Conservation (phyloP, 169 alveolate genomes). For the Cryptosporidium parvum region DNA sequence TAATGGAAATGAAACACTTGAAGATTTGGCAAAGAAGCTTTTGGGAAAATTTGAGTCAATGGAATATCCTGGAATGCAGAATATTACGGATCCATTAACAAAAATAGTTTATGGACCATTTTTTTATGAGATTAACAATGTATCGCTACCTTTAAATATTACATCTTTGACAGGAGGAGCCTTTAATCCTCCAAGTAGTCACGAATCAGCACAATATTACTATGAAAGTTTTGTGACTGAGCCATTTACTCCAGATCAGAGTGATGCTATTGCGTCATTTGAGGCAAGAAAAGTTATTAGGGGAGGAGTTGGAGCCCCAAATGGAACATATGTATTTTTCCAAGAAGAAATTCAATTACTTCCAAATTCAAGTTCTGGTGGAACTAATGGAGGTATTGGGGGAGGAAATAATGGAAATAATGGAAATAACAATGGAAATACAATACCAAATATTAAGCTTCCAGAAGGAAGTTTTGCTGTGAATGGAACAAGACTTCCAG, state of each 20-base stretch:
- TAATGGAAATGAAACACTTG: conserved; percentile 26
- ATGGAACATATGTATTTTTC: conserved; percentile 66
- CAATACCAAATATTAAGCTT: conserved; percentile 24
- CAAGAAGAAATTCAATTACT: conserved; percentile 70
- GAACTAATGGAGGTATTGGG: neutral
- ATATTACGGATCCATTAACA: conserved; percentile 48
- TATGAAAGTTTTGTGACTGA: conserved; percentile 72
- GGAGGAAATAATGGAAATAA: conserved; percentile 4
- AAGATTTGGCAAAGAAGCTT: conserved; percentile 39
- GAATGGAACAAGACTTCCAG: conserved; percentile 71
- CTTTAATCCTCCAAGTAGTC: conserved; percentile 61
- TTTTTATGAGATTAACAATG: conserved; percentile 67
- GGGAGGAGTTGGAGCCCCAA: conserved; percentile 75
- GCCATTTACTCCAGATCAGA: conserved; percentile 52
- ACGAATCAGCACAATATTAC: conserved; percentile 70
- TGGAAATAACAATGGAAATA: neutral
- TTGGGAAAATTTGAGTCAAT: conserved; percentile 47
- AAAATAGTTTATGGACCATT: conserved; percentile 70
- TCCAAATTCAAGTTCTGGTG: conserved; percentile 38
- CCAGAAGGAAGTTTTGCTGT: conserved; percentile 61
- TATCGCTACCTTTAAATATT: conserved; percentile 59
- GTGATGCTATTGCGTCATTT: conserved; percentile 34
- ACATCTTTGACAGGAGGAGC: conserved; percentile 73
- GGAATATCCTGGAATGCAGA: conserved; percentile 65
- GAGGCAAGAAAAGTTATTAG: conserved; percentile 68